A percentile compares a stretch with the other conserved stretches of the same genome.
Evolutionary conservation across 2,329 filamentous ascomycete species (phyloP).

Genomic region (Aspergillus piperis): DNA sequence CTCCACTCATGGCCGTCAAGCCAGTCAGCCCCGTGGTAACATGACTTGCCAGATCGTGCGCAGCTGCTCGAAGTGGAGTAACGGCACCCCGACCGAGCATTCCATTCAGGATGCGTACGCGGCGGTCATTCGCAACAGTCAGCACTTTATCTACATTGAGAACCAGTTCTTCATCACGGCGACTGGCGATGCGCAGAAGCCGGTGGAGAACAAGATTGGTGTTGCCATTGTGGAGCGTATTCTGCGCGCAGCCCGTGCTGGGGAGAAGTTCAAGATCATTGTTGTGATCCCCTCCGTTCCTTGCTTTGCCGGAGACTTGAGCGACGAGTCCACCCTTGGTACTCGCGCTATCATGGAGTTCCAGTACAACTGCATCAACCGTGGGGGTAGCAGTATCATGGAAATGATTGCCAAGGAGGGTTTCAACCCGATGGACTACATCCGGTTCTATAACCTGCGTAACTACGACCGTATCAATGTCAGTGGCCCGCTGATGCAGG

Average conservation of each 20-base stretch:
- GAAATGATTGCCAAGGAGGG: slow-evolving; percentile 73
- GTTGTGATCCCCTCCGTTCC: slow-evolving; percentile 87
- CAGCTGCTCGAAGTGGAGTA: slow-evolving; percentile 95
- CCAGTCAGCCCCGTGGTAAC: slow-evolving; percentile 28
- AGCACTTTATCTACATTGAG: slow-evolving; percentile 96
- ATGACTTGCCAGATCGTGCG: slow-evolving; percentile 58
- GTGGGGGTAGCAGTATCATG: slow-evolving; percentile 89
- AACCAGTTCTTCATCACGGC: slow-evolving; percentile 99
- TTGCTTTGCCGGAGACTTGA: slow-evolving; percentile 88
- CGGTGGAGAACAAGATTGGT: slow-evolving; percentile 89
- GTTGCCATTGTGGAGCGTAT: slow-evolving; percentile 88
- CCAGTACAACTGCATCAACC: slow-evolving; percentile 94
- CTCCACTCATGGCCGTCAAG: slow-evolving; percentile 17
- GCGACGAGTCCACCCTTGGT: slow-evolving; percentile 78
- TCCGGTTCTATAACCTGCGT: slow-evolving; percentile 92
- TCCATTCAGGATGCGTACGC: slow-evolving; percentile 84
- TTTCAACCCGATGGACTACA: slow-evolving; percentile 76
- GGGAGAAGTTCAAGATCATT: slow-evolving; percentile 86
- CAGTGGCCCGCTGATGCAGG: slow-evolving; percentile 36
- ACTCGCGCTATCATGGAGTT: slow-evolving; percentile 98
- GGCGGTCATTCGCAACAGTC: slow-evolving; percentile 79
- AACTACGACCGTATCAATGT: slow-evolving; percentile 87
- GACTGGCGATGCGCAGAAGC: slow-evolving; percentile 79
- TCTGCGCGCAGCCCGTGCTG: slow-evolving; percentile 75
- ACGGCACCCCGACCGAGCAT: slow-evolving; percentile 78